Percentiles rank a stretch among this genome's conserved stretches.
phyloP scores from a whole-genome alignment of 2,329 filamentous ascomycete species.

The Sphaerulina musiva region DNA sequence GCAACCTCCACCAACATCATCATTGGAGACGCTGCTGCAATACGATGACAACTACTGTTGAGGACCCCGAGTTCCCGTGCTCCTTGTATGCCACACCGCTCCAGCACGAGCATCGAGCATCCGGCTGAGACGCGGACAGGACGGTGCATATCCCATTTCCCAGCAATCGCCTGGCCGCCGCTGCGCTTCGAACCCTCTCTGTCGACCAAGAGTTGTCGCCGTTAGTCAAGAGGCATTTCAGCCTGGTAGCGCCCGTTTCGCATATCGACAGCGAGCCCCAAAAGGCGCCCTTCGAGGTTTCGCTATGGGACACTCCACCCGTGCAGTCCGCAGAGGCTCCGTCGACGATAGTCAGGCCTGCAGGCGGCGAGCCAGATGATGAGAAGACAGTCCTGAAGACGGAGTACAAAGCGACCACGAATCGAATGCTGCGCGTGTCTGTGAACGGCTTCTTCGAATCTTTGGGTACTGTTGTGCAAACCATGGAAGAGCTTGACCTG shows the following conservation, averaged over 20 bases:
- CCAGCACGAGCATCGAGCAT: neutral
- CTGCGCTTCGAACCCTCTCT: conserved; percentile 66
- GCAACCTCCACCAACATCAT: neutral
- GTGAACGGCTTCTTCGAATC: conserved; percentile 97
- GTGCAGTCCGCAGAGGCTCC: conserved; percentile 4
- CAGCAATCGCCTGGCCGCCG: conserved; percentile 65
- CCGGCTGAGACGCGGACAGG: conserved; percentile 39
- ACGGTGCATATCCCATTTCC: conserved; percentile 76
- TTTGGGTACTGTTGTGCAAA: conserved; percentile 71
- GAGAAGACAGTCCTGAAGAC: conserved; percentile 57
- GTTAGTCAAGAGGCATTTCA: conserved; percentile 67
- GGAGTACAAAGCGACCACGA: conserved; percentile 80
- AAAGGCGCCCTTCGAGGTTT: conserved; percentile 19
- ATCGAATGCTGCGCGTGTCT: conserved; percentile 91
- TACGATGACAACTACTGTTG: neutral
- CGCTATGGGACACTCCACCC: conserved; percentile 13
- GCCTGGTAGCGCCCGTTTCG: conserved; percentile 38
- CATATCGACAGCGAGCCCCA: conserved; percentile 13
- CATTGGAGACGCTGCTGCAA: neutral
- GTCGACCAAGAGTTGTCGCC: conserved; percentile 88
- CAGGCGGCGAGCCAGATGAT: conserved; percentile 27
- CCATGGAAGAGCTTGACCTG: conserved; percentile 84
- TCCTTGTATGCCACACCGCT: conserved; percentile 20
- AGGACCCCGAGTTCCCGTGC: conserved; percentile 22
- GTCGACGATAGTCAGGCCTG: conserved; percentile 11